Evolutionary conservation across 371 early-diverging fungal species (phyloP), one percentile per base, ranked within the genome.

Genomic region (Smittium culicis): DNA sequence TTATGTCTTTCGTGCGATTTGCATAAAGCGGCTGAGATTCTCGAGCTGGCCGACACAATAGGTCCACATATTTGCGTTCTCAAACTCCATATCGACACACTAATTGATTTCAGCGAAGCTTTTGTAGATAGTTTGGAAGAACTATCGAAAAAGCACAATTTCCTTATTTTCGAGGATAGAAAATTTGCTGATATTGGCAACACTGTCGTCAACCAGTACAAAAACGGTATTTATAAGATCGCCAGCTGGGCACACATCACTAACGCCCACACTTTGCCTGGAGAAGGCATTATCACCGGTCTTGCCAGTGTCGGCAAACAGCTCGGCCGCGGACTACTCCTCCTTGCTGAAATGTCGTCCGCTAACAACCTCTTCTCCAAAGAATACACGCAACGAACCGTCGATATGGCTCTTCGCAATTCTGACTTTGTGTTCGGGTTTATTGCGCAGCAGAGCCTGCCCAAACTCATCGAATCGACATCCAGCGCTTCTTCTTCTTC

Each of bases 151-250:
- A 86, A 90, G 76, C 94, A 96, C 77, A 84, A 89, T 72, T 97
- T 95, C 75, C 71, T 96, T 79, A 91, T 97, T 68, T 96, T 96
- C 74, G 96, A 97, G 77, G 98, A 97, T 80, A 87, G 96, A 73
- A 96, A 96, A 80, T 96, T 96, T 79, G 96, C 96, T 62, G 96
- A 94, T n/a, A n/a, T n/a, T n/a, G n/a, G n/a, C n/a, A n/a, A n/a
- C n/a, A n/a, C n/a, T n/a, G n/a, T n/a, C n/a, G 89, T 92, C 71
- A 84, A 83, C 57, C 96, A 97, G 79, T 97, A 96, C 75, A 82
- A 84, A 65, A 79, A 83, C 27, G 98, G 98, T 67, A 73, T 96
- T 33, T 92, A 94, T 80, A 82, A 84, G 69, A 97, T 97, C n/a
- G n/a, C n/a, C n/a, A n/a, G n/a, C n/a, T n/a, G n/a, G n/a, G n/a